These are phyloP conservation scores for Boletellus sp. DNA, from an alignment of 768 basidiomycete species.

Conservation along the genomic window DNA sequence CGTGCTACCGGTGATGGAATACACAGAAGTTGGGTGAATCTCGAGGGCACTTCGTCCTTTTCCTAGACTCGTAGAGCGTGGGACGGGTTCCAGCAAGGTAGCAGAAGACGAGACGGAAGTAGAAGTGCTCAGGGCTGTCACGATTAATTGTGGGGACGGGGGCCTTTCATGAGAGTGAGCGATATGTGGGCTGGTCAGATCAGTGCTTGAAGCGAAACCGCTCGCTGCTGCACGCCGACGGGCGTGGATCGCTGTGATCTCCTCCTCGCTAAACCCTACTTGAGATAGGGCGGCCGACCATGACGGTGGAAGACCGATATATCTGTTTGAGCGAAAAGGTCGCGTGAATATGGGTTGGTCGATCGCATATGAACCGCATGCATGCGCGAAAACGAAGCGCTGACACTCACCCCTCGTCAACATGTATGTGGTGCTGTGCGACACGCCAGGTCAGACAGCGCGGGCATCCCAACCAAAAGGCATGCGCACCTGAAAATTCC, in stretches of 20 bases:
- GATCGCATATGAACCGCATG: neutral
- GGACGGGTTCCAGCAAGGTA: constrained; percentile 17
- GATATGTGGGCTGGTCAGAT: constrained; percentile 5
- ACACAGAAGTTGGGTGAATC: constrained; percentile 12
- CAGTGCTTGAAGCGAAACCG: neutral
- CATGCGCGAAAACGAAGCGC: neutral
- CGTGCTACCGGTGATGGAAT: constrained; percentile 8
- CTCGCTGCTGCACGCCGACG: constrained; percentile 28
- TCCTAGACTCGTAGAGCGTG: constrained; percentile 25
- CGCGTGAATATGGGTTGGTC: neutral
- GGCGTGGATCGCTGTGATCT: constrained; percentile 58
- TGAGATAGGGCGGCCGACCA: constrained; percentile 61
- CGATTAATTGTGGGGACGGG: constrained; percentile 13
- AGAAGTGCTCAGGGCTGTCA: constrained; percentile 17
- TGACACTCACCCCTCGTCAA: constrained; percentile 62
- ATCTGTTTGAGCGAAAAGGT: constrained; percentile 33
- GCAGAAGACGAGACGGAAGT: constrained; percentile 11
- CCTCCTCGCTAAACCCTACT: constrained; percentile 65
- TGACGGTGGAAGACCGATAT: constrained; percentile 66
- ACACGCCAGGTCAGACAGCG: constrained; percentile 1
- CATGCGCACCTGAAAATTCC: constrained; percentile 64
- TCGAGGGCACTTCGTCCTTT: constrained; percentile 3
- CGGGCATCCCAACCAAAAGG: neutral
- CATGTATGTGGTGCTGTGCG: constrained; percentile 71
- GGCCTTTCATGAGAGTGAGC: constrained; percentile 6